These are phyloP conservation scores for Crithidia bombi DNA, from an alignment of 208 protist species.

Conservation along the genomic window DNA sequence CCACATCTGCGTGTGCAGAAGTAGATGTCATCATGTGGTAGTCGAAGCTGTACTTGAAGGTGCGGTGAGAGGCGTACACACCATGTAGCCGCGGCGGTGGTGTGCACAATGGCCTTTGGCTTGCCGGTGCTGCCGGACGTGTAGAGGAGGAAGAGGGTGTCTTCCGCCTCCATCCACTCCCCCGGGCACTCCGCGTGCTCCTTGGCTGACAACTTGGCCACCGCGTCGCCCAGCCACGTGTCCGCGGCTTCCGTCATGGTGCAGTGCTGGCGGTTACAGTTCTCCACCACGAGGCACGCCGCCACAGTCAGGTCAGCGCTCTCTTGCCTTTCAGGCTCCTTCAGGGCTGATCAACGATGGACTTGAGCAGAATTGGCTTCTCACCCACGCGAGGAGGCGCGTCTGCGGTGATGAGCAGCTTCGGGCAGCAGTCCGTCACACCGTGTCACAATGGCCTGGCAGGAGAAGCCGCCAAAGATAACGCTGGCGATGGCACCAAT, in stretches of 20 bases:
- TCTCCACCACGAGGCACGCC: constrained; percentile 67
- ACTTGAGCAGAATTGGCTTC: constrained; percentile 92
- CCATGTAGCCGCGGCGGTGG: constrained; percentile 94
- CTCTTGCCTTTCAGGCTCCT: constrained; percentile 33
- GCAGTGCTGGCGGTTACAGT: constrained; percentile 47
- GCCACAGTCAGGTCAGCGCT: constrained; percentile 26
- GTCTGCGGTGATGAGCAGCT: constrained; percentile 86
- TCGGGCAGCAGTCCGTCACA: constrained; percentile 61
- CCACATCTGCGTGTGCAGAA: constrained; percentile 91
- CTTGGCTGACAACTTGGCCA: constrained; percentile 32
- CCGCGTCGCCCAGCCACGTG: constrained; percentile 73
- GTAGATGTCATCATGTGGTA: constrained; percentile 96
- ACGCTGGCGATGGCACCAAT: constrained; percentile 94
- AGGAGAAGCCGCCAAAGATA: constrained; percentile 88
- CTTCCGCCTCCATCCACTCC: constrained; percentile 94
- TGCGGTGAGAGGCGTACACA: constrained; percentile 93
- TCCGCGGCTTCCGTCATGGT: constrained; percentile 70
- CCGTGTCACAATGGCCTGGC: constrained; percentile 61
- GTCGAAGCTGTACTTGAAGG: constrained; percentile 96
- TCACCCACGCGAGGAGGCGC: constrained; percentile 76
- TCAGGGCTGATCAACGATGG: constrained; percentile 85
- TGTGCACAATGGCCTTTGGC: constrained; percentile 97
- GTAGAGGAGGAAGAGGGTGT: constrained; percentile 98
- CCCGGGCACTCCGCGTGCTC: constrained; percentile 60
- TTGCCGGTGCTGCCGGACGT: constrained; percentile 97